phyloP scores from a whole-genome alignment of 2,329 filamentous ascomycete species.

The Exophiala alcalophila region DNA sequence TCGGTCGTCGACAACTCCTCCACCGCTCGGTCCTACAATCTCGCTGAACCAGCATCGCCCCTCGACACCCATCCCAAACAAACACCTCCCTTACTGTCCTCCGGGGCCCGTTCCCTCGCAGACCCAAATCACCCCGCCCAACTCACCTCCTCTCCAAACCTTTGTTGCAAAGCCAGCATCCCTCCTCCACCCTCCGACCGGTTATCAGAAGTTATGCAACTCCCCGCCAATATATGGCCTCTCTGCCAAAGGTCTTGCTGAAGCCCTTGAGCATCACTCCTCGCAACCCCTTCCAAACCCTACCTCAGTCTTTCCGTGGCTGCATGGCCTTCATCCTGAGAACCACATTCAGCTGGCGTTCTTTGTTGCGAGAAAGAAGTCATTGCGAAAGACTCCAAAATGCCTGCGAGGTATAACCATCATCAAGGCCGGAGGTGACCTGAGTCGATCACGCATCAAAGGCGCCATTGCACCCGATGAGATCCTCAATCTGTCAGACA shows the following conservation, averaged over 20 bases:
- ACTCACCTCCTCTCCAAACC: constrained; percentile 61
- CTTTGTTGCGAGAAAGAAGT: constrained; percentile 73
- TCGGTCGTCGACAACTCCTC: constrained; percentile 45
- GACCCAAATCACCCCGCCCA: constrained; percentile 56
- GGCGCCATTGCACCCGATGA: constrained; percentile 82
- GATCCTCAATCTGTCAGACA: constrained; percentile 59
- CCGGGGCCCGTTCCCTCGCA: constrained; percentile 61
- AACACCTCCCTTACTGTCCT: constrained; percentile 86
- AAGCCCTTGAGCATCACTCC: constrained; percentile 72
- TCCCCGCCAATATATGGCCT: constrained; percentile 69
- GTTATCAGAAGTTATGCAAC: constrained; percentile 55
- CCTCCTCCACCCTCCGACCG: constrained; percentile 70
- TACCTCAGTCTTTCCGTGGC: constrained; percentile 88
- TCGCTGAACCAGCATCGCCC: constrained; percentile 57
- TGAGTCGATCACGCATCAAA: constrained; percentile 72
- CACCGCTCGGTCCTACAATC: constrained; percentile 50
- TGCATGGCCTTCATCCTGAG: constrained; percentile 84
- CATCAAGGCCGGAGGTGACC: constrained; percentile 83
- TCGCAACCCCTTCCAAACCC: constrained; percentile 80
- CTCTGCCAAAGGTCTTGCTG: constrained; percentile 63
- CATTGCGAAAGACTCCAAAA: constrained; percentile 66
- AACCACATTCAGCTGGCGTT: constrained; percentile 89
- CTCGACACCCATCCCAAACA: constrained; percentile 72
- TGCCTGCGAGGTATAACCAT: constrained; percentile 79
- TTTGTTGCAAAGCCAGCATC: constrained; percentile 61